Evolutionary conservation across 1,284 basidiomycete genomes (phyloP), one percentile per base, ranked within the genome.

Genomic region (Moesziomyces parantarcticus): DNA sequence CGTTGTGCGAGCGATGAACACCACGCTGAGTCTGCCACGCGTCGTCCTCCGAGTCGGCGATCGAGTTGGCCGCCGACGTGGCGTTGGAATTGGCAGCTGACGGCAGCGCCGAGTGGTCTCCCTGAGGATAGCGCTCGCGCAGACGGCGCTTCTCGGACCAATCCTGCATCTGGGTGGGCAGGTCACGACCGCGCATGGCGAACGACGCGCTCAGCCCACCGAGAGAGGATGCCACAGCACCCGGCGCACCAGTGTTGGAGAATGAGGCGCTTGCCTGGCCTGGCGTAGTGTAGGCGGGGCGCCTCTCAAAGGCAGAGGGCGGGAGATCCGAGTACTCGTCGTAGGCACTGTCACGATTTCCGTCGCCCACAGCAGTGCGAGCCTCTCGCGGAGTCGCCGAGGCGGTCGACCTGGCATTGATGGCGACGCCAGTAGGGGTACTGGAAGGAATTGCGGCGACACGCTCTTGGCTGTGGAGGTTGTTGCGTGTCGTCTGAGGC

Each of bases 111-210:
- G 75, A 77, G 34, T 79, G 78, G 46, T 79, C 78, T 11, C 74
- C 78, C 41, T 79, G 67, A 1, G 78, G 78, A 44, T 78, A 79
- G 25, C 78, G 62, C 53, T 79, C 78, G 13, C 70, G 66, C 45
- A 79, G 45, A n/a, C 78, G 56, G 29, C 75, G 62, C 61, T 75
- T 75, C n/a, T 75, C 72, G 21, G 78, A 67, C 78, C 76, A 78
- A 51, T 78, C 78, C 50, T 79, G 76, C 60, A 76, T 59, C 43
- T 75, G 71, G 4, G 64, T 14, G 6, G 76, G 76, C 7, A 72
- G 49, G 4, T 78, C 78, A 21, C 76, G 64, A 7, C 78, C 78
- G 21, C 78, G 64, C 78, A 79, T 78, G 21, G 78, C 78, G 40
- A 79, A 79, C 3, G 76, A 78, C 2, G 78, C 78, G 45, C 71